These are phyloP conservation scores for Podospora appendiculata DNA, from an alignment of 495 filamentous ascomycete genomes.

Conservation along the genomic window DNA sequence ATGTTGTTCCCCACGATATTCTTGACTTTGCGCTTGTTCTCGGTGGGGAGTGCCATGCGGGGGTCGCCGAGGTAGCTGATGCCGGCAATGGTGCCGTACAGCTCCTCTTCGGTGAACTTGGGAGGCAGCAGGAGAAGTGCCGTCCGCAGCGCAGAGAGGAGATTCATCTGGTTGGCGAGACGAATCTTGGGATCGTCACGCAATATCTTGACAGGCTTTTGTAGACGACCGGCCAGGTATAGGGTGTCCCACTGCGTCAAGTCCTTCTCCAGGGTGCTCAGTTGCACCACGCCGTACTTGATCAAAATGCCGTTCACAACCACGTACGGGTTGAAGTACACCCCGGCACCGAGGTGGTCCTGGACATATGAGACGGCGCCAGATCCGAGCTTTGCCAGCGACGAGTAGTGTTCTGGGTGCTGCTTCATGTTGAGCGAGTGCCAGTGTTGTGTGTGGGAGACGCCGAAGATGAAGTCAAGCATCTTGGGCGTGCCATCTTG, in stretches of 20 bases:
- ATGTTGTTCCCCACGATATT: constrained; percentile 93
- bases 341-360: constrained; percentile 81
- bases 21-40: constrained; percentile 85
- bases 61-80: constrained; percentile 93
- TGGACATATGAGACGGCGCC: constrained; percentile 75
- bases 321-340: constrained; percentile 96
- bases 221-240: constrained; percentile 87
- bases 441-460: constrained; percentile 94
- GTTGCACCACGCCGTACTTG: constrained; percentile 94
- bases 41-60: constrained; percentile 78
- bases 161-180: constrained; percentile 89
- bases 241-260: constrained; percentile 84
- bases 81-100: constrained; percentile 83
- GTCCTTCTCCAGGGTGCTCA: constrained; percentile 79
- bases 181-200: constrained; percentile 87
- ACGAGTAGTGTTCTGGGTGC: constrained; percentile 89
- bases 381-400: constrained; percentile 75
- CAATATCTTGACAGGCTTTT: constrained; percentile 97
- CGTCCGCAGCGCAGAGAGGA: constrained; percentile 82
- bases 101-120: constrained; percentile 74
- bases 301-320: constrained; percentile 94
- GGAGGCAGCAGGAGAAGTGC: constrained; percentile 79
- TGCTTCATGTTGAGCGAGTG: constrained; percentile 83
- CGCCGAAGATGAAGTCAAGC: constrained; percentile 98
- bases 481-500: constrained; percentile 86